Evolutionary conservation across 2,329 filamentous ascomycete genomes (phyloP), one percentile per base, ranked within the genome.

Genomic region (Eurotiales sp.): DNA sequence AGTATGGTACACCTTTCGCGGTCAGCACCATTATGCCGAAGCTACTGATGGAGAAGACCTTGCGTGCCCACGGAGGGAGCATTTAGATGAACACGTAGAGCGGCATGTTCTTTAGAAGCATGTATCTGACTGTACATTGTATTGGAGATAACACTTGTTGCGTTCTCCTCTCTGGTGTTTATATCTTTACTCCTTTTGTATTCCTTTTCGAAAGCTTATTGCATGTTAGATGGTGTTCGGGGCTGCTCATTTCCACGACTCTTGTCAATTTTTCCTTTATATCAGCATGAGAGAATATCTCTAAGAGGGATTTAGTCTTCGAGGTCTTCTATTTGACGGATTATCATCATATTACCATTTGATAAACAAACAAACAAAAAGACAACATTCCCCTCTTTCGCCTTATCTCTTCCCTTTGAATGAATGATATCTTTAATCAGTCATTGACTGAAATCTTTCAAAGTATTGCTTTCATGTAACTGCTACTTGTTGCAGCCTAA

Each of bases 1-100:
- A 55, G 63, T 74, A 40, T 67, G 69, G 66, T 75, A 75, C 54
- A 61, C 40, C n/a, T 75, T 72, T 58, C 62, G 62, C 37, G 66
- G 66, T 2, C 63, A 59, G 37, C 64, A 67, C 23, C 71, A 74
- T 56, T 63, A 64, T 17, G 64, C 68, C 37, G 69, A 73, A 51
- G 65, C 64, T 12, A 55, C 53, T 19, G 71, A 72, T 45, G 60
- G 60, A 12, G 69, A 73, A 52, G 64, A 61, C 29, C 45, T 73
- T 39, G 54, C 60, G 6, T 71, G 69, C 52, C 72, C 72, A 8
- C 68, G 70, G 64, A 67, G 69, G 30, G 55, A 62, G 22, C 71
- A 75, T 56, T 46, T 68, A 39, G 15, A 37, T 15, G n/a, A 15
- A 4, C 4, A 17, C 17, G 32, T 14, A 36, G 32, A 17, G n/a